These are phyloP conservation scores for Cucurbita ficifolia DNA, from an alignment of 306 rosid genomes.

Conservation along the genomic window DNA sequence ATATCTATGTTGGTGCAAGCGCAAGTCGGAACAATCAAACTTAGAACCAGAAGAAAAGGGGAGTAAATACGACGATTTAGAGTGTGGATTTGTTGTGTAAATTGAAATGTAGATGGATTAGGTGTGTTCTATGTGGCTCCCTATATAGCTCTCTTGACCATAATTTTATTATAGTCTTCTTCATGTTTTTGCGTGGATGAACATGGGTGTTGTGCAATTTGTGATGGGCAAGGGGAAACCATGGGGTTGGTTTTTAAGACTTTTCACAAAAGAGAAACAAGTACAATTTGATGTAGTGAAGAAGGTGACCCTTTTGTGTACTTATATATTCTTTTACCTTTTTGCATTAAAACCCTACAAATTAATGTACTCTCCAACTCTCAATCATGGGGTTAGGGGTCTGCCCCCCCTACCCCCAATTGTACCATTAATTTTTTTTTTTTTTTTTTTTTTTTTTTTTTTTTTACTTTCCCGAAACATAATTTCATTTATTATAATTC, in stretches of 20 bases:
- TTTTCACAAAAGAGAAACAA: not conserved
- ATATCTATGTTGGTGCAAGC: slow-evolving; percentile 75
- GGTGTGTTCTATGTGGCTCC: not conserved
- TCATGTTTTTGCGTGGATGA: not conserved
- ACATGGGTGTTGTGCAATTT: not conserved
- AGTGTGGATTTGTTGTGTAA: slow-evolving; percentile 29
- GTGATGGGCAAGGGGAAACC: too few relatives aligned
- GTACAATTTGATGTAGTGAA: not conserved
- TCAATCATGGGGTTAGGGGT: not conserved
- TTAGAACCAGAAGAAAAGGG: slow-evolving; percentile 8
- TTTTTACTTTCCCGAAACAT: too few relatives aligned
- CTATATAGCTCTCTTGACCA: not conserved
- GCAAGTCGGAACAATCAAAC: slow-evolving; percentile 27
- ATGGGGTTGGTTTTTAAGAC: too few relatives aligned
- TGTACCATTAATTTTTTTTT: not conserved
- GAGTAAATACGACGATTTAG: slow-evolving; percentile 16
- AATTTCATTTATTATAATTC: too few relatives aligned
- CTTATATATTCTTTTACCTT: not conserved
- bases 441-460: too few relatives aligned
- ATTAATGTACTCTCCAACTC: not conserved
- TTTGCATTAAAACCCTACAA: not conserved
- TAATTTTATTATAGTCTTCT: not conserved
- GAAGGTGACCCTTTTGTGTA: not conserved
- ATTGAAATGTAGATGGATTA: not conserved
- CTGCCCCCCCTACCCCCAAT: not conserved